These are phyloP conservation scores for Leucosporidium yakuticum DNA, from an alignment of 768 basidiomycete species.

Conservation along the genomic window DNA sequence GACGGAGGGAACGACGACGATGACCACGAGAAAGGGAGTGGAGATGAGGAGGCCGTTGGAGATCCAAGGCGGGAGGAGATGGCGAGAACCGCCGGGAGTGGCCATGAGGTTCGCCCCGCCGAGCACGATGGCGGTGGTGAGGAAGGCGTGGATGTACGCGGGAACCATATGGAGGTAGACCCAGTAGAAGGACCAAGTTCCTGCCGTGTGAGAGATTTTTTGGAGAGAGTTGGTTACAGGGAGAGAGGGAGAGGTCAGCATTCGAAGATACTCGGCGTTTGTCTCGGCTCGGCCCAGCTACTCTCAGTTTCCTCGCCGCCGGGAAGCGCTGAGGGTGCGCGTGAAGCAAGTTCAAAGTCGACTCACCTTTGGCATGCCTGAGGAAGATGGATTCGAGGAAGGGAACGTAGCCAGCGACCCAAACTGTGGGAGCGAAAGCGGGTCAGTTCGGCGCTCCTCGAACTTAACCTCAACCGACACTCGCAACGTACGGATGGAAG, in stretches of 20 bases:
- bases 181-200: not conserved
- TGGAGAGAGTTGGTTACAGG: too few relatives aligned
- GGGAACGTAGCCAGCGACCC: not conserved
- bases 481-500: not conserved
- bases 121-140: not conserved
- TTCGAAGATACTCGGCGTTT: too few relatives aligned
- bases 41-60: too few relatives aligned
- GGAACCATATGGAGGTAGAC: not conserved
- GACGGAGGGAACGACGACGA: too few relatives aligned
- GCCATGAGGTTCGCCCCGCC: not conserved
- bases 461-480: not conserved
- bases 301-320: not conserved
- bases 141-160: not conserved
- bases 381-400: not conserved
- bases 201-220: not conserved
- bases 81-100: too few relatives aligned
- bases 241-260: too few relatives aligned
- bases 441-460: not conserved
- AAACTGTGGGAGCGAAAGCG: not conserved
- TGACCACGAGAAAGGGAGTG: too few relatives aligned
- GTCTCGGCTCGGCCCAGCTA: not conserved
- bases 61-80: too few relatives aligned
- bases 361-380: not conserved
- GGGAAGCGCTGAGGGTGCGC: not conserved
- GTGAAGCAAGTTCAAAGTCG: too few relatives aligned